Base-by-base conservation (phyloP, 768 basidiomycete species). In the Cystobasidium ongulense region DNA sequence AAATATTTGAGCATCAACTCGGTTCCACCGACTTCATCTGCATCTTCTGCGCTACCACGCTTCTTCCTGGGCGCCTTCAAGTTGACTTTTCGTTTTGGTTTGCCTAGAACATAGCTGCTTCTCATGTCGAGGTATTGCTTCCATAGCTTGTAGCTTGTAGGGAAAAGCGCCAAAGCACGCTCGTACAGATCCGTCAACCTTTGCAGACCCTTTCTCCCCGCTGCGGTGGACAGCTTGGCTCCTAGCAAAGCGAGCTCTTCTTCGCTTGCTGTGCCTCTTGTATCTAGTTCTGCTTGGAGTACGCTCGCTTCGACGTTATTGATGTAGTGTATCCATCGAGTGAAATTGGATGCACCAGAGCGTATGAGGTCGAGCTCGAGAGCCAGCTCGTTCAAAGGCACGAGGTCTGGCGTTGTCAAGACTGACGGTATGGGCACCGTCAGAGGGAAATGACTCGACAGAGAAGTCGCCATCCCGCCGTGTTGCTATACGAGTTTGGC, bases 91-190 rank as follows among this genome's bases (percentile, higher is more conserved):
- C 85, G 76, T 86, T 79, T 77, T 1, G 77, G 75, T 8, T 79
- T 78, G 1, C 95, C 96, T 11, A 95, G 84, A 1, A 98, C 91
- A 81, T 89, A 96, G 0, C 85, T 84, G 85, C 90, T 88, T 61
- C 96, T 86, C 82, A 88, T 87, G 63, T 85, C 85, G 52, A 97
- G 84, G 81, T 99, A 99, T 0, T 90, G 86, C 80, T 92, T 93
- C 96, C 96, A 98, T 65, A 98, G 82, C 81, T 96, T 93, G 87
- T 92, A 98, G 1, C 89, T 91, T 13, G 86, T 87, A 0, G 94
- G 89, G 78, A 97, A 96, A 76, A 93, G 86, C 1, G 82, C 85
- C 27, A 99, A 85, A 0, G 95, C 95, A 23, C 91, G 84, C 82
- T 99, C 96, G 80, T 96, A 98, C n/a, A 96, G 85, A 81, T 90